Evolutionary conservation across 805 yeast genomes (phyloP).

Genomic region (Saturnispora halmiae): DNA sequence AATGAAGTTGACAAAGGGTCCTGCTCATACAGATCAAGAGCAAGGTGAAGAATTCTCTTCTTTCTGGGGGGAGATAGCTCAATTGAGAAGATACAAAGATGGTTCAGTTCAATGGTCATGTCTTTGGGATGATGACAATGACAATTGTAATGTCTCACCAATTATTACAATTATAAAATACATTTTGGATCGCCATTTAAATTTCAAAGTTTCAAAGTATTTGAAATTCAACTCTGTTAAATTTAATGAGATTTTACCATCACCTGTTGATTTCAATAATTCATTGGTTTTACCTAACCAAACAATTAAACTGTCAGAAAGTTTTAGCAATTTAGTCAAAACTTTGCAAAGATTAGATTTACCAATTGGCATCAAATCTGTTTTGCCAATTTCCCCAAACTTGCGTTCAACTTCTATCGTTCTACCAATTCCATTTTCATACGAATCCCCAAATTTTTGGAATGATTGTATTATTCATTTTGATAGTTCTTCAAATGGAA

Average conservation of each 20-base stretch:
- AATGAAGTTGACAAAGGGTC: slow-evolving; percentile 80
- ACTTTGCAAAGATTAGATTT: slow-evolving; percentile 37
- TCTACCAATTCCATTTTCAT: slow-evolving; percentile 77
- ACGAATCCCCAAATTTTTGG: slow-evolving; percentile 66
- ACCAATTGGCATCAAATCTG: slow-evolving; percentile 65
- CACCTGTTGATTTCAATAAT: slow-evolving; percentile 35
- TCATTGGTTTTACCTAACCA: slow-evolving; percentile 40
- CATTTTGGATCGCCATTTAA: slow-evolving; percentile 54
- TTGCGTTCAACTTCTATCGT: slow-evolving; percentile 68
- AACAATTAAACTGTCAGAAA: slow-evolving; percentile 23
- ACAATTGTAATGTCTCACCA: slow-evolving; percentile 41
- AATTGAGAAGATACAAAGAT: slow-evolving; percentile 85
- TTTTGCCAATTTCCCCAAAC: slow-evolving; percentile 66
- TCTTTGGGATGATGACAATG: slow-evolving; percentile 51
- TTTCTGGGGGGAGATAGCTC: slow-evolving; percentile 86
- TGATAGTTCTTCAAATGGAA: slow-evolving; percentile 60
- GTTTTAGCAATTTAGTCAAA: slow-evolving; percentile 46
- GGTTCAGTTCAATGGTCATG: slow-evolving; percentile 87
- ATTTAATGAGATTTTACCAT: slow-evolving; percentile 47
- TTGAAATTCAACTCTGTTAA: slow-evolving; percentile 32
- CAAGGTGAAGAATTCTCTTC: slow-evolving; percentile 58
- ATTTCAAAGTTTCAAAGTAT: slow-evolving; percentile 25
- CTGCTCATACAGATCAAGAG: slow-evolving; percentile 50
- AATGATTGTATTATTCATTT: slow-evolving; percentile 78
- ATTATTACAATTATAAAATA: slow-evolving; percentile 56